These are phyloP conservation scores for Solanum chacoense DNA, from an alignment of 305 asterid species.

Conservation along the genomic window DNA sequence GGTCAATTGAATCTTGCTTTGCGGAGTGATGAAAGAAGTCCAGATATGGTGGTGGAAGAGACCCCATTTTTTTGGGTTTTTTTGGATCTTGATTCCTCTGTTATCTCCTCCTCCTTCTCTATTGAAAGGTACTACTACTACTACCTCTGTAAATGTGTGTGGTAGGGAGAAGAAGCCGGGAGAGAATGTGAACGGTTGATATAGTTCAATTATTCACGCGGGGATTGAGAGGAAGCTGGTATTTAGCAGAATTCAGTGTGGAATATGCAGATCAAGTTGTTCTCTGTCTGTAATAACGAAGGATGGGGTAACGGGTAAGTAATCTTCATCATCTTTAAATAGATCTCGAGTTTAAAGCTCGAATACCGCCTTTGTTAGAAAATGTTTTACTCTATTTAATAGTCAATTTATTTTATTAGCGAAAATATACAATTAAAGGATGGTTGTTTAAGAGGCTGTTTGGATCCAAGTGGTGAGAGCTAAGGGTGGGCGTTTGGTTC, in stretches of 20 bases:
- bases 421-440: too few relatives aligned
- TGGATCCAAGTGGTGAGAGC: too few relatives aligned
- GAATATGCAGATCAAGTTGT: background rate
- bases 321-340: background rate
- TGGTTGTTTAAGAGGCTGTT: too few relatives aligned
- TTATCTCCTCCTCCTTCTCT: background rate
- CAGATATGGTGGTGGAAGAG: conserved; percentile 28
- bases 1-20: conserved; percentile 23
- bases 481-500: too few relatives aligned
- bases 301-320: background rate
- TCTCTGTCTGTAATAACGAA: background rate
- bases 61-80: conserved; percentile 37
- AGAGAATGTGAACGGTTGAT: background rate
- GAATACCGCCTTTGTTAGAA: too few relatives aligned
- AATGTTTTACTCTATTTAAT: too few relatives aligned
- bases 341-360: background rate
- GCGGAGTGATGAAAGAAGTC: background rate
- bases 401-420: too few relatives aligned
- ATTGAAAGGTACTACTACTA: background rate
- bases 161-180: background rate
- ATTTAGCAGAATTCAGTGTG: background rate
- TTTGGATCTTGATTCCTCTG: background rate
- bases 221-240: background rate
- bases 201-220: background rate
- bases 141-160: background rate